Evolutionary conservation across 148 eudicot genomes (phyloP).

Genomic region (Cornus kousa): DNA sequence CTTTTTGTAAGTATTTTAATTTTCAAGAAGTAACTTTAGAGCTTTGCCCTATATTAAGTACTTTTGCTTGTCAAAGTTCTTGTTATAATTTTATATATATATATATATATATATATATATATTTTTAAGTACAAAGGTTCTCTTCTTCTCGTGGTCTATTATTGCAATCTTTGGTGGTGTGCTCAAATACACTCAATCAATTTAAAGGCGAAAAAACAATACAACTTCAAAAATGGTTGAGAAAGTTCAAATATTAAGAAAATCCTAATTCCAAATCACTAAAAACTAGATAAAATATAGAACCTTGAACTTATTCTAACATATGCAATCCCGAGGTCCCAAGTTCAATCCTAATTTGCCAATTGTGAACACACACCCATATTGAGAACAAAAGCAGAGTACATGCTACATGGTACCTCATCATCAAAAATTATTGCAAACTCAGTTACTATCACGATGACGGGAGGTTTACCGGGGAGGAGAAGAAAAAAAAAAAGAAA

Average conservation of each 20-base stretch:
- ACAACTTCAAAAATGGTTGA: not conserved
- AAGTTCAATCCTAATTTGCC: slow-evolving; percentile 2
- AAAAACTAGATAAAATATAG: not conserved
- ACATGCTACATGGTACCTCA: slow-evolving; percentile 30
- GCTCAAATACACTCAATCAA: slow-evolving; percentile 72
- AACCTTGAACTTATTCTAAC: not conserved
- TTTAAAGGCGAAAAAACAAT: slow-evolving; percentile 34
- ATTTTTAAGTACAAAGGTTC: slow-evolving; percentile 62
- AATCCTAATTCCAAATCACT: not conserved
- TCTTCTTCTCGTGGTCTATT: slow-evolving; percentile 86
- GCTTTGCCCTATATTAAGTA: too few species aligned
- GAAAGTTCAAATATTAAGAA: not conserved
- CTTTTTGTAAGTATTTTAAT: too few species aligned
- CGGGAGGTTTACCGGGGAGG: too few species aligned
- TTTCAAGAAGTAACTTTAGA: too few species aligned
- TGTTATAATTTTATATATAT: too few species aligned
- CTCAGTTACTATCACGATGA: slow-evolving; percentile 1
- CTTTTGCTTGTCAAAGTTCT: too few species aligned
- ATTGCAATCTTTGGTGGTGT: slow-evolving; percentile 82
- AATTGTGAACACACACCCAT: not conserved
- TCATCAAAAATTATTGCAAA: slow-evolving; percentile 80
- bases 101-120: too few species aligned
- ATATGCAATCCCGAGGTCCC: too few species aligned
- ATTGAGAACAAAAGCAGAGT: not conserved
- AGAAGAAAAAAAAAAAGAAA: too few species aligned